Conservation (phyloP, 208 protist genomes). For the Porcisia deanei region DNA sequence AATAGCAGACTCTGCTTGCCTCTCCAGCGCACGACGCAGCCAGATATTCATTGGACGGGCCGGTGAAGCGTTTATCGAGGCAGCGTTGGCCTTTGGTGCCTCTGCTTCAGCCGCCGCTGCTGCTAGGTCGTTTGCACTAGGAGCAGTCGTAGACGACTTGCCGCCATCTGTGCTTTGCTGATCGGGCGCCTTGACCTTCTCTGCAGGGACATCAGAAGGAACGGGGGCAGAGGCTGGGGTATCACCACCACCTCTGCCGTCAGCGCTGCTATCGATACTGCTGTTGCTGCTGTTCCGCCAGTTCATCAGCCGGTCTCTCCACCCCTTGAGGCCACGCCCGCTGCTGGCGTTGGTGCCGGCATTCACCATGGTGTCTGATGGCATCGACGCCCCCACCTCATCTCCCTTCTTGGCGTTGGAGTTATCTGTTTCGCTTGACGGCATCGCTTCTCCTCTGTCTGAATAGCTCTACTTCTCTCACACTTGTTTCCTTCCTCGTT, state of each 20-base stretch:
- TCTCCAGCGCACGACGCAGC: conserved; percentile 33
- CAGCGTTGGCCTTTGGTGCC: not conserved
- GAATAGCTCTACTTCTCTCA: not conserved
- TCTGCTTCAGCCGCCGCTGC: not conserved
- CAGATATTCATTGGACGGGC: conserved; percentile 27
- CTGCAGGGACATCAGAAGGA: not conserved
- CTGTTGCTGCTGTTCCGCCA: conserved; percentile 1
- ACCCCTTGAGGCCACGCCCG: conserved; percentile 15
- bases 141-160: not conserved
- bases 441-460: not conserved
- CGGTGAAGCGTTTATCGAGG: not conserved
- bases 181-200: not conserved
- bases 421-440: not conserved
- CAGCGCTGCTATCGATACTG: not conserved
- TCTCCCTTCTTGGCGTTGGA: not conserved
- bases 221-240: not conserved
- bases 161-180: not conserved
- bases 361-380: not conserved
- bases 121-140: not conserved
- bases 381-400: not conserved
- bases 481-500: not conserved
- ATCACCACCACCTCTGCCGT: not conserved
- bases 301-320: conserved; percentile 19
- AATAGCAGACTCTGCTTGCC: conserved; percentile 27
- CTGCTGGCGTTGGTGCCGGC: not conserved